phyloP scores from a whole-genome alignment of 768 basidiomycete species.

The Amanita fuliginea region DNA sequence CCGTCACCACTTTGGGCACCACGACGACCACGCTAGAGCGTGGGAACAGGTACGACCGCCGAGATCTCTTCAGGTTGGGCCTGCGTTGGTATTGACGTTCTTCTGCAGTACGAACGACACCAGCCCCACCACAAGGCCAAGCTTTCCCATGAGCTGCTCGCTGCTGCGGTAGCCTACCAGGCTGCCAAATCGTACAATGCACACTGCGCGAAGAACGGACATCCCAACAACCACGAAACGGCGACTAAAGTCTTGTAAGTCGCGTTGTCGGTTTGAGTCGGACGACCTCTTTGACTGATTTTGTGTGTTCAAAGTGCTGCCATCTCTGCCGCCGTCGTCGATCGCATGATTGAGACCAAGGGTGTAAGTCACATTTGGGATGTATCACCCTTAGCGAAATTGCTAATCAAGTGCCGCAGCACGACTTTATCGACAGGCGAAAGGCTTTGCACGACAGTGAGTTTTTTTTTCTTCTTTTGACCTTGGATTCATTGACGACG shows the following conservation, averaged over 20 bases:
- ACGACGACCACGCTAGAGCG: constrained; percentile 38
- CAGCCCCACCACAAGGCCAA: constrained; percentile 36
- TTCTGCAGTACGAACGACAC: constrained; percentile 22
- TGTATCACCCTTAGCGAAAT: not conserved
- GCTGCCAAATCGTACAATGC: constrained; percentile 56
- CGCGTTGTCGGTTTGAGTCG: too few species aligned
- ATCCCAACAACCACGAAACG: constrained; percentile 35
- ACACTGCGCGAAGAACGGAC: constrained; percentile 38
- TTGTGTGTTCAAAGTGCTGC: constrained; percentile 35
- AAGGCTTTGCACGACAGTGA: constrained; percentile 14
- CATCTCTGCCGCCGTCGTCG: constrained; percentile 42
- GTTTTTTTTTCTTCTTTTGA: not conserved
- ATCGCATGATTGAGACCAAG: constrained; percentile 45
- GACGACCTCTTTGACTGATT: too few species aligned
- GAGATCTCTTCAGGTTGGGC: constrained; percentile 21
- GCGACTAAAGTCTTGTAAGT: constrained; percentile 46
- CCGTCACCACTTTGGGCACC: constrained; percentile 7
- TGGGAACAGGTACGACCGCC: constrained; percentile 38
- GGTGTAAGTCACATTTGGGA: constrained; percentile 17
- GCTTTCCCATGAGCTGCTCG: constrained; percentile 57
- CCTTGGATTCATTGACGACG: too few species aligned
- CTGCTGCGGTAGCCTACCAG: constrained; percentile 59
- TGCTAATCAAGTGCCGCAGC: constrained; percentile 4
- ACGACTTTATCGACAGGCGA: constrained; percentile 15
- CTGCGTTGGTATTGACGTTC: not conserved